These are phyloP conservation scores for Tuber borchii DNA, from an alignment of 495 filamentous ascomycete species.

Conservation along the genomic window DNA sequence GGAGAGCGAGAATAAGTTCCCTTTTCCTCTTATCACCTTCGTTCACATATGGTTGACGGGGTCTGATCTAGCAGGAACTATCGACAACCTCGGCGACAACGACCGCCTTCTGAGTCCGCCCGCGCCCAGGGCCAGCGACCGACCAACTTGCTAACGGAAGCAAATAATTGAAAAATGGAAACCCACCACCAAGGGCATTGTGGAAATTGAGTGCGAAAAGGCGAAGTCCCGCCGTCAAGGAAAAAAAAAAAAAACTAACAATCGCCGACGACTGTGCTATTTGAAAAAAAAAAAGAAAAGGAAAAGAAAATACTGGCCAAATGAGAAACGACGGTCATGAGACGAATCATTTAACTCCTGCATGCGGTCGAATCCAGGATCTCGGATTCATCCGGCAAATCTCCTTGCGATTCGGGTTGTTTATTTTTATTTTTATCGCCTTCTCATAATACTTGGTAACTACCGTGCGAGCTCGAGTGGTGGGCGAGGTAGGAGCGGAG, in stretches of 20 bases:
- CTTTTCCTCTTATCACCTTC: neutral
- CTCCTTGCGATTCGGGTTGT: neutral
- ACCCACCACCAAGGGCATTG: neutral
- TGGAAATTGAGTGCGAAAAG: neutral
- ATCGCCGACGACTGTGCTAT: neutral
- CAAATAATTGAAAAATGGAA: neutral
- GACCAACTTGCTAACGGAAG: neutral
- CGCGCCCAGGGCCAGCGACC: neutral
- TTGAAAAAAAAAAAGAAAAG: neutral
- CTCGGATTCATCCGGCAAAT: slow-evolving; percentile 5
- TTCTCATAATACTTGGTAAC: neutral
- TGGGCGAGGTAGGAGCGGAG: neutral
- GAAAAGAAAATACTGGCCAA: neutral
- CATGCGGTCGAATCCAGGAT: slow-evolving; percentile 3
- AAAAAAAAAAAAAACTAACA: neutral
- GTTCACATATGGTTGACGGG: neutral
- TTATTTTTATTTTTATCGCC: neutral
- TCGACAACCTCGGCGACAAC: neutral
- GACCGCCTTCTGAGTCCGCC: neutral
- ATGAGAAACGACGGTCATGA: neutral
- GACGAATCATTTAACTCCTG: slow-evolving; percentile 5
- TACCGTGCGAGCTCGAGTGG: neutral
- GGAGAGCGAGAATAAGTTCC: neutral
- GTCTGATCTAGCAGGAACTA: neutral
- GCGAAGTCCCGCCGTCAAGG: neutral